A percentile compares a stretch with the other conserved stretches of the same genome.
phyloP scores from a whole-genome alignment of 164 flowering plant genomes.

The Liriodendron chinense region DNA sequence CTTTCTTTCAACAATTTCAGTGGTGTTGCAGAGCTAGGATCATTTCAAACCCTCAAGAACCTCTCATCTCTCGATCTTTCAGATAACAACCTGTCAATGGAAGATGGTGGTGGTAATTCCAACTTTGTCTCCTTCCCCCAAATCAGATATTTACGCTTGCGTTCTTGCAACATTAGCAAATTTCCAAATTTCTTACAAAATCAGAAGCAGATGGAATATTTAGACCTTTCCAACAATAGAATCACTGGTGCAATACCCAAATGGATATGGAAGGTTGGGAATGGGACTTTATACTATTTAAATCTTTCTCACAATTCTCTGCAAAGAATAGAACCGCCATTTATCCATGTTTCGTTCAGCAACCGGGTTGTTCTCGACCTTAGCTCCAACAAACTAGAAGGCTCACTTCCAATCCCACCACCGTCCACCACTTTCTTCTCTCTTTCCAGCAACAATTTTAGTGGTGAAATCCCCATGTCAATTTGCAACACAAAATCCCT shows the following conservation, averaged over 20 bases:
- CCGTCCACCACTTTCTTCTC: background rate
- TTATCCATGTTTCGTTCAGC: background rate
- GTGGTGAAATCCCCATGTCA: background rate
- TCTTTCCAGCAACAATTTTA: no score
- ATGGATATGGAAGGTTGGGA: background rate
- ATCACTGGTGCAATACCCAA: background rate
- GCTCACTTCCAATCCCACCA: background rate
- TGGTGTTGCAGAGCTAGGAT: background rate
- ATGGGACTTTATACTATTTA: background rate
- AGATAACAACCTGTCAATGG: no score
- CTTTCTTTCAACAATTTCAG: background rate
- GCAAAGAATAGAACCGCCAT: background rate
- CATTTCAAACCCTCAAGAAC: background rate
- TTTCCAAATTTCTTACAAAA: background rate
- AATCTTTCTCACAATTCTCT: background rate
- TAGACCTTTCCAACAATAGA: background rate
- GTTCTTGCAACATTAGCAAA: background rate
- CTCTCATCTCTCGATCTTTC: background rate
- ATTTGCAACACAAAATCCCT: background rate
- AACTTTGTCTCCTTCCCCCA: background rate
- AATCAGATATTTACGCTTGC: background rate
- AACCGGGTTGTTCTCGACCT: background rate
- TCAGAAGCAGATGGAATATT: background rate
- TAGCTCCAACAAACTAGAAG: background rate
- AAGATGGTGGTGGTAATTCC: no score